Evolutionary conservation across 768 basidiomycete genomes (phyloP).

Genomic region (Russula lepida): DNA sequence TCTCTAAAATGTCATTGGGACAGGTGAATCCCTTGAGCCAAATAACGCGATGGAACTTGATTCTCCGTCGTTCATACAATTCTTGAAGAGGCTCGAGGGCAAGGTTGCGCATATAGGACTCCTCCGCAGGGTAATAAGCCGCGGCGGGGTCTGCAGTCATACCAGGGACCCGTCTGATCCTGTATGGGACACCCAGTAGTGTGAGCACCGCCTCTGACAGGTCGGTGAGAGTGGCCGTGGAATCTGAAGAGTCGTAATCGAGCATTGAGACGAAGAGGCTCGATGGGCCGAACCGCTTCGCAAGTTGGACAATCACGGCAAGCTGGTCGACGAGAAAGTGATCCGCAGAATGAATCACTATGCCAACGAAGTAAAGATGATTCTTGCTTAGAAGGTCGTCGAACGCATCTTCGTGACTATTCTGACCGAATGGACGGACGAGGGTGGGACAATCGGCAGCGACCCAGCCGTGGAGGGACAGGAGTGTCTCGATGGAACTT

Average conservation of each 20-base stretch:
- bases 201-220: slow-evolving; percentile 93
- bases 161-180: slow-evolving; percentile 82
- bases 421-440: slow-evolving; percentile 89
- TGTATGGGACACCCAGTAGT: slow-evolving; percentile 85
- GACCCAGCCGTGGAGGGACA: slow-evolving; percentile 98
- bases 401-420: slow-evolving; percentile 77
- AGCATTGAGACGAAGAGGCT: slow-evolving; percentile 97
- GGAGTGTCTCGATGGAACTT: slow-evolving; percentile 82
- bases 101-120: slow-evolving; percentile 88
- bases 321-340: slow-evolving; percentile 99
- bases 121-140: slow-evolving; percentile 93
- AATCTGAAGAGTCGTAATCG: slow-evolving; percentile 92
- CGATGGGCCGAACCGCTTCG: slow-evolving; percentile 77
- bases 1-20: slow-evolving; percentile 96
- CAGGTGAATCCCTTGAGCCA: slow-evolving; percentile 99
- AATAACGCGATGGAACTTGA: slow-evolving; percentile 84
- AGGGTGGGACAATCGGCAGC: slow-evolving; percentile 92
- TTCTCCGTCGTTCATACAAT: slow-evolving; percentile 61
- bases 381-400: slow-evolving; percentile 80
- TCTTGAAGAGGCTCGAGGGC: slow-evolving; percentile 87
- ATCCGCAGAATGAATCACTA: slow-evolving; percentile 95
- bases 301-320: slow-evolving; percentile 94
- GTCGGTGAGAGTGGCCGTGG: slow-evolving; percentile 89
- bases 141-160: slow-evolving; percentile 87
- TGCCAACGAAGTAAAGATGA: slow-evolving; percentile 88